Evolutionary conservation across 306 rosid species (phyloP), one percentile per base, ranked within the genome.

Genomic region (Parietaria judaica): DNA sequence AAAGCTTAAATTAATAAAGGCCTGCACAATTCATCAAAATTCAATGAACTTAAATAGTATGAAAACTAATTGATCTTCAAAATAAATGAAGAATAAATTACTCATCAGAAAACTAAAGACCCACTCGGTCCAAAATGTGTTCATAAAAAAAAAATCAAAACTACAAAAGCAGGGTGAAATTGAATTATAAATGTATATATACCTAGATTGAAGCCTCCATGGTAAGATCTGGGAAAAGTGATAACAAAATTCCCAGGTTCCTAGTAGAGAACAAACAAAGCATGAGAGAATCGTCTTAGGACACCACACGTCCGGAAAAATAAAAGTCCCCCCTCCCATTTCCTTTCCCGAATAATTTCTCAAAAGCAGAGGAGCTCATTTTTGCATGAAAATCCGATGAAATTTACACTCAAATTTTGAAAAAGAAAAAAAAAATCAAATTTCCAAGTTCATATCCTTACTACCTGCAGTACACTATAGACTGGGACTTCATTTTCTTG

Each of bases 181-280:
- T 54, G 46, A 65, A 55, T 59, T 50, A 34, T 4, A 64, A 74
- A 69, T 45, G 56, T 39, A 64, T 66, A 55, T 69, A 53, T 80
- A 91, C 98, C 98, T 63, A 91, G 96, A 76, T 91, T 91, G 64
- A 91, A 91, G 72, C 98, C 98, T 68, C 98, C 98, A 66, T 91
- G 98, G 81, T 81, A 91, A 61, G 98, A 88, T 69, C 84, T 73
- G 64, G 98, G 98, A 77, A 91, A 91, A 81, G 98, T 91, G 70
- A 91, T 86, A 62, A 91, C 96, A 70, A 91, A 91, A 82, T 88
- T 91, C 63, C 98, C 98, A 61, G 96, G 95, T 80, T 91, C 98
- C 98, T 91, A 83, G 61, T 8, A 60, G 71, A 58, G 52, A 70
- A 54, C 65, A 23, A 23, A 23, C 61, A 49, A 79, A 79, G 67